These are phyloP conservation scores for Plenodomus biglobosus DNA, from an alignment of 2,329 filamentous ascomycete species.

Conservation along the genomic window DNA sequence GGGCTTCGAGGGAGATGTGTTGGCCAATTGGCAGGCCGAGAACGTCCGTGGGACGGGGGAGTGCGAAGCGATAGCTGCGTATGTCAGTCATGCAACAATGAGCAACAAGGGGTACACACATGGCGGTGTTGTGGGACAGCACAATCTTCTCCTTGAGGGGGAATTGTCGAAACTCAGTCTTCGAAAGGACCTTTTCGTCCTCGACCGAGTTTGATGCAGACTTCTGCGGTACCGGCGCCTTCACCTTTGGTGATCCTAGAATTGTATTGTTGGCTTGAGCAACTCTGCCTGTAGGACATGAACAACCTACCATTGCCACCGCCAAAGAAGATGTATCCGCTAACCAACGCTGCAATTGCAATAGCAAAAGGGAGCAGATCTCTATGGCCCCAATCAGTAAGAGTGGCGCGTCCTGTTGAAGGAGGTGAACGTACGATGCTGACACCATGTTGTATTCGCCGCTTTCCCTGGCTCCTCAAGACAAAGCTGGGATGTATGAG, in stretches of 20 bases:
- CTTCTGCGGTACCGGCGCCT: background rate
- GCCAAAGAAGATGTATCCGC: slow-evolving; percentile 69
- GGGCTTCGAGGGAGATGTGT: slow-evolving; percentile 89
- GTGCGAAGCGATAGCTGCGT: slow-evolving; percentile 82
- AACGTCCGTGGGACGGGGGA: slow-evolving; percentile 75
- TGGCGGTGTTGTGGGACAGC: slow-evolving; percentile 96
- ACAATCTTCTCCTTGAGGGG: slow-evolving; percentile 92
- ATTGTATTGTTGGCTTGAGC: slow-evolving; percentile 3
- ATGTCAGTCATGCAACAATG: slow-evolving; percentile 11
- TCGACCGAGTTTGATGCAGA: background rate
- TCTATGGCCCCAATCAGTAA: slow-evolving; percentile 68
- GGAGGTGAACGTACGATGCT: slow-evolving; percentile 5
- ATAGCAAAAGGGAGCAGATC: slow-evolving; percentile 70
- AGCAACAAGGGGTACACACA: slow-evolving; percentile 64
- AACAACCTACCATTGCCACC: slow-evolving; percentile 64
- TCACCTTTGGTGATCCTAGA: slow-evolving; percentile 1
- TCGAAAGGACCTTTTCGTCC: slow-evolving; percentile 60
- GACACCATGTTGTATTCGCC: background rate
- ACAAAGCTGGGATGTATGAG: background rate
- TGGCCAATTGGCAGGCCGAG: slow-evolving; percentile 97
- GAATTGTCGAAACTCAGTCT: slow-evolving; percentile 78
- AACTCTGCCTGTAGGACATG: background rate
- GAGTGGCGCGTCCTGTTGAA: slow-evolving; percentile 59
- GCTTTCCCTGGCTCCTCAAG: background rate
- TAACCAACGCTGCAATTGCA: slow-evolving; percentile 65